Evolutionary conservation across 331 rosid species (phyloP).

Genomic region (Dryas integrifolia): DNA sequence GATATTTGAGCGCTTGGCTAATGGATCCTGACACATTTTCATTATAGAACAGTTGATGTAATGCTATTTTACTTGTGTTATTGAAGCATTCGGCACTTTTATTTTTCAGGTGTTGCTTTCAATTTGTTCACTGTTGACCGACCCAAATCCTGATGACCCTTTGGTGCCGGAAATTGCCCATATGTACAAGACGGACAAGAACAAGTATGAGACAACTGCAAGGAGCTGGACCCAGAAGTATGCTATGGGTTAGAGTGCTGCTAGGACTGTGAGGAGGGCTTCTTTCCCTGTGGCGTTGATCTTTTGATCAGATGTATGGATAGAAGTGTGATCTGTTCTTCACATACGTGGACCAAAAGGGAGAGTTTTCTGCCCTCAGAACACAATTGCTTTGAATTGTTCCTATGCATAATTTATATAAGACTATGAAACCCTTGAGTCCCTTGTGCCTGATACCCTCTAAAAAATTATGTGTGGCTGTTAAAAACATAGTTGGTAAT

Average conservation of each 20-base stretch:
- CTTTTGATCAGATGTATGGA: slow-evolving; percentile 26
- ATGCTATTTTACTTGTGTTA: background rate
- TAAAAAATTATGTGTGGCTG: background rate
- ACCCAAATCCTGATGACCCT: slow-evolving; percentile 73
- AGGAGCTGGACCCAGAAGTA: slow-evolving; percentile 88
- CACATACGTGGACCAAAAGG: slow-evolving; percentile 22
- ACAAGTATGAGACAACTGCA: slow-evolving; percentile 72
- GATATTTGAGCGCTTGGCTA: no score
- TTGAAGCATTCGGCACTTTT: background rate
- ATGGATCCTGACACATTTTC: background rate
- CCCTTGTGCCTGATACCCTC: background rate
- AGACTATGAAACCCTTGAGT: background rate
- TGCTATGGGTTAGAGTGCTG: slow-evolving; percentile 55
- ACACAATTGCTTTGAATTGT: slow-evolving; percentile 33
- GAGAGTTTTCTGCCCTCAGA: slow-evolving; percentile 36
- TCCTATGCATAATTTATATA: slow-evolving; percentile 24
- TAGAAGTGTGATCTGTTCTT: slow-evolving; percentile 29
- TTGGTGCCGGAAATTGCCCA: slow-evolving; percentile 73
- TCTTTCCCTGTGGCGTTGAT: slow-evolving; percentile 32
- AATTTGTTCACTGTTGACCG: slow-evolving; percentile 64
- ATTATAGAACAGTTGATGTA: background rate
- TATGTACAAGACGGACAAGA: slow-evolving; percentile 71
- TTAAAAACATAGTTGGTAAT: no score
- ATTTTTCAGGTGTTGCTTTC: slow-evolving; percentile 56
- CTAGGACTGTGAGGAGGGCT: slow-evolving; percentile 28